These are phyloP conservation scores for Lenwebbia sp. DNA, from an alignment of 345 rosid species.

Conservation along the genomic window DNA sequence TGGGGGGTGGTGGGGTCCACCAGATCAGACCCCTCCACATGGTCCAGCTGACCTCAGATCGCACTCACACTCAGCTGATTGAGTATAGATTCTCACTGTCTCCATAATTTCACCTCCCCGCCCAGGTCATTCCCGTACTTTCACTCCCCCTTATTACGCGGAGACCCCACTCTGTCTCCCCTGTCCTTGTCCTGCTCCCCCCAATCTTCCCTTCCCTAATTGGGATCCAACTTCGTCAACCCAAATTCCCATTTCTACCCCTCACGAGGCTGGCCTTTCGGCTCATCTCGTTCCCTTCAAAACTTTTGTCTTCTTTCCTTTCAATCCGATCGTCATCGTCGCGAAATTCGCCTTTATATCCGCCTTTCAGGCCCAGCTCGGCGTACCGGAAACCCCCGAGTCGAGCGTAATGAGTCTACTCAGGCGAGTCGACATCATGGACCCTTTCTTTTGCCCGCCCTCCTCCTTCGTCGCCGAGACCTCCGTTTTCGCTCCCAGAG, in stretches of 20 bases:
- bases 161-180: background rate
- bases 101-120: background rate
- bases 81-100: background rate
- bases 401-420: background rate
- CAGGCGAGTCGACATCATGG: background rate
- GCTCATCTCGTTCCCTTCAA: background rate
- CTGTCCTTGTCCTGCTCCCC: background rate
- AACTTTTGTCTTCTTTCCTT: background rate
- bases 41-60: background rate
- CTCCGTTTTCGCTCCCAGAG: conserved; percentile 22
- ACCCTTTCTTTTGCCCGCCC: background rate
- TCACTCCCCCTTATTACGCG: background rate
- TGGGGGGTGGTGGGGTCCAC: background rate
- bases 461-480: background rate
- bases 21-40: background rate
- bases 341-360: background rate
- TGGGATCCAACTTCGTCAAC: background rate
- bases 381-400: background rate
- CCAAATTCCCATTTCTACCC: background rate
- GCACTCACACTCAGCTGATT: background rate
- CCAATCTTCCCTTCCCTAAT: background rate
- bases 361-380: background rate
- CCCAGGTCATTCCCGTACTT: background rate
- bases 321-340: background rate
- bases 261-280: background rate